These are phyloP conservation scores for Leccinellum albellum DNA, from an alignment of 768 basidiomycete species.

Conservation along the genomic window DNA sequence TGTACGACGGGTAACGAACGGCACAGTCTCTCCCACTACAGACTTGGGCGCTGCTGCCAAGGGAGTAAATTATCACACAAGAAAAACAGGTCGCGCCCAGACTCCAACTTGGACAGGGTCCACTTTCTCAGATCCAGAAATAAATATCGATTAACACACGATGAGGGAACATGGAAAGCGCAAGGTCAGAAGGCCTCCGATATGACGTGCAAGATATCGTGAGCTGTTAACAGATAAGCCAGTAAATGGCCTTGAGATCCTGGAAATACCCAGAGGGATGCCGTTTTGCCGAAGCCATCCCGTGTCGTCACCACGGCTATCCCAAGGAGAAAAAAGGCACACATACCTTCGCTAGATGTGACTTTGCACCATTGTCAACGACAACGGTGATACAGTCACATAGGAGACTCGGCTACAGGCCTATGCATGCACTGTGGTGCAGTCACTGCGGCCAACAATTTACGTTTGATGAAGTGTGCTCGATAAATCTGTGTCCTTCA, in stretches of 20 bases:
- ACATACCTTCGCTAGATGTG: neutral
- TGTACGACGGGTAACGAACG: neutral
- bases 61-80: constrained; percentile 3
- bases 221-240: neutral
- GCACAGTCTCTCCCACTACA: neutral
- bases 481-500: neutral
- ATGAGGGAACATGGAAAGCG: neutral
- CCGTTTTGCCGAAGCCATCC: constrained; percentile 3
- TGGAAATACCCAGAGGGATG: neutral
- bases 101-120: constrained; percentile 3
- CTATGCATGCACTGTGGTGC: constrained; percentile 1
- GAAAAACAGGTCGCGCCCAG: neutral
- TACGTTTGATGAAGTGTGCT: constrained; percentile 10
- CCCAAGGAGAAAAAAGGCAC: neutral
- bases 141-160: neutral
- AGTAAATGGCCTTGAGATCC: neutral
- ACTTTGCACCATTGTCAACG: neutral
- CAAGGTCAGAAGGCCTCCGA: constrained; percentile 3
- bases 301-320: constrained; percentile 1
- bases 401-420: constrained; percentile 3
- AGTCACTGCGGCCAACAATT: neutral
- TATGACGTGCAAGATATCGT: neutral
- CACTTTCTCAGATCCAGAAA: constrained; percentile 16
- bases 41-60: neutral
- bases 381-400: neutral